phyloP scores from a whole-genome alignment of 2,329 filamentous ascomycete genomes.

The Fusarium nisikadoi region DNA sequence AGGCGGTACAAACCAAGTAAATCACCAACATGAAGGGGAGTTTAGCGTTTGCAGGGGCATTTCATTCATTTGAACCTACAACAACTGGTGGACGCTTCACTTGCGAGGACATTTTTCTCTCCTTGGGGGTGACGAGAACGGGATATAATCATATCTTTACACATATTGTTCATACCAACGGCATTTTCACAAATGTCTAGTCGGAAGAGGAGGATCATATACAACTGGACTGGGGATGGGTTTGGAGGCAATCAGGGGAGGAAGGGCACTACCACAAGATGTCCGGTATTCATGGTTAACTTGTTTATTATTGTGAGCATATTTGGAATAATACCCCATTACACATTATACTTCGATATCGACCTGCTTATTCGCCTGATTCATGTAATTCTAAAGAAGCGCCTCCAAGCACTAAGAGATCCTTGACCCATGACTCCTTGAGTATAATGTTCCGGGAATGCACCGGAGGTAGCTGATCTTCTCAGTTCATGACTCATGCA shows the following conservation, averaged over 20 bases:
- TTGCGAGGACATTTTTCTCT: constrained; percentile 29
- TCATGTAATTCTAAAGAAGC: neutral
- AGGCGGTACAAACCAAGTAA: constrained; percentile 23
- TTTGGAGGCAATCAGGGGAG: constrained; percentile 10
- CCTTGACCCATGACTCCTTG: neutral
- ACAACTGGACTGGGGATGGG: constrained; percentile 20
- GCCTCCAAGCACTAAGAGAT: neutral
- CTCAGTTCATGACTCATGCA: neutral
- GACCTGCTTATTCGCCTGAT: neutral
- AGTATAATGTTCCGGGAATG: neutral
- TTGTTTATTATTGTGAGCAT: constrained; percentile 41
- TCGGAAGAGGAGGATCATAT: constrained; percentile 28
- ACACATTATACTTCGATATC: constrained; percentile 18
- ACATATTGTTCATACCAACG: constrained; percentile 24
- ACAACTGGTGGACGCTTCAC: constrained; percentile 20
- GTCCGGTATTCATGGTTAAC: constrained; percentile 39
- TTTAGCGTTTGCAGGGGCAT: constrained; percentile 34
- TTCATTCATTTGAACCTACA: constrained; percentile 29
- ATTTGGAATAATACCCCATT: constrained; percentile 46
- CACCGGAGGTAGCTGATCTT: neutral
- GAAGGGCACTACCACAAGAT: constrained; percentile 19
- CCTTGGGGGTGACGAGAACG: constrained; percentile 8
- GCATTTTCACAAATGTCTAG: constrained; percentile 24
- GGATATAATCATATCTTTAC: constrained; percentile 30
- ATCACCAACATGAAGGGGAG: constrained; percentile 23